Evolutionary conservation across 352 stramenopile genomes (phyloP).

Genomic region (Phytophthora colocasiae): DNA sequence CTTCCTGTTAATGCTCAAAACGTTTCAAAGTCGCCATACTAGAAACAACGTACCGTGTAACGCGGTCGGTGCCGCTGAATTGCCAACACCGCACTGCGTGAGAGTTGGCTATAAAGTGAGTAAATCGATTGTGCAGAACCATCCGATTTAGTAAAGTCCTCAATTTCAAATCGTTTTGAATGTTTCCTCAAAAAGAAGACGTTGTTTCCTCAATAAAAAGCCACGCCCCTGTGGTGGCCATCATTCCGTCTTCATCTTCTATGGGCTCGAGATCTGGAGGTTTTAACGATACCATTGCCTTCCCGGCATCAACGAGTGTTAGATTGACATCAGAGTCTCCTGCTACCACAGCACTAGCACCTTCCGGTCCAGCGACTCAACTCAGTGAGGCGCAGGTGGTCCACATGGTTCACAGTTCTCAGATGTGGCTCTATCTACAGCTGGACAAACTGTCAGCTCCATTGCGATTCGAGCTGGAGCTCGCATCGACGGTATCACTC

Average conservation of each 20-base stretch:
- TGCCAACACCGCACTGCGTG: too few relatives aligned
- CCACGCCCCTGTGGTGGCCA: too few relatives aligned
- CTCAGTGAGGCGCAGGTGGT: constrained; percentile 20
- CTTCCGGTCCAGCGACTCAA: constrained; percentile 2
- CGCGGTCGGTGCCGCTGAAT: too few relatives aligned
- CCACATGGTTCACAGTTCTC: constrained; percentile 13
- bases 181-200: too few relatives aligned
- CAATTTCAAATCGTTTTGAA: too few relatives aligned
- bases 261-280: neutral
- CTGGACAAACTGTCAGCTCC: constrained; percentile 9
- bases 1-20: too few relatives aligned
- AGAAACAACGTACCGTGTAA: too few relatives aligned
- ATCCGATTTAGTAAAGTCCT: too few relatives aligned
- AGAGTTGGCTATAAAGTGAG: too few relatives aligned
- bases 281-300: neutral
- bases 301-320: neutral
- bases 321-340: neutral
- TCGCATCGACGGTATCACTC: constrained; percentile 10
- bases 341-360: neutral
- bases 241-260: neutral
- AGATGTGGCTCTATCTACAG: neutral
- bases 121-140: too few relatives aligned
- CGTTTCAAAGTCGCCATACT: too few relatives aligned
- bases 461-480: constrained; percentile 8
- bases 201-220: too few relatives aligned